Evolutionary conservation across 495 filamentous ascomycete species (phyloP), one percentile per base, ranked within the genome.

Genomic region (Podospora fimiseda): DNA sequence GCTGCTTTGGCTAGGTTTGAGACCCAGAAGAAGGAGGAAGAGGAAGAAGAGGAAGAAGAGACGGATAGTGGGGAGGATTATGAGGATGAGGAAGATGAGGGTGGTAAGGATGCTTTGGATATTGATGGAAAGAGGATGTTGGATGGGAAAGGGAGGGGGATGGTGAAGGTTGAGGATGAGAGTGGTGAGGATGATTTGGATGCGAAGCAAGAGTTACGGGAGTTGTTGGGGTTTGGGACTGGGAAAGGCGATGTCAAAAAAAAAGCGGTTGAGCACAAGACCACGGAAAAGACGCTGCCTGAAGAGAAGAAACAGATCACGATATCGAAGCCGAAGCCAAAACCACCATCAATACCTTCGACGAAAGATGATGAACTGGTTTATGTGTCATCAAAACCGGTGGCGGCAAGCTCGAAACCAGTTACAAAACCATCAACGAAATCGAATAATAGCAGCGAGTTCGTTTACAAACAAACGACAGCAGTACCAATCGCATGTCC

Each of bases 1-100:
- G 88, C 88, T 38, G 88, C 88, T 4, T 57, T 91, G 53, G 85
- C 83, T 16, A 78, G 88, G 55, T 88, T 91, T 48, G 85, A 86
- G 24, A 64, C 74, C 43, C 67, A 70, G 50, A 75, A 76, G 66
- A 75, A 79, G 52, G 61, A 70, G 55, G 68, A 63, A 14, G 61
- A 60, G 19, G 66, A 69, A 2, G 64, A 61, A 15, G 60, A 62
- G 48, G 42, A 63, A 52, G 64, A 61, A 33, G 66, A 60, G 13
- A 60, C 65, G 9, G 69, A 70, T n/a, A 68, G 63, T 30, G 66
- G 61, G 9, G 70, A 68, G 19, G 72, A 74, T 43, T 70, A 70
- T 41, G 73, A 74, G 46, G 62, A 63, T 14, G 60, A 65, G 6
- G 67, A 68, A 16, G 47, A 50, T 24, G 50, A 60, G 14, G 59